These are phyloP conservation scores for Phytophthora boehmeriae DNA, from an alignment of 352 stramenopile species.

Conservation along the genomic window DNA sequence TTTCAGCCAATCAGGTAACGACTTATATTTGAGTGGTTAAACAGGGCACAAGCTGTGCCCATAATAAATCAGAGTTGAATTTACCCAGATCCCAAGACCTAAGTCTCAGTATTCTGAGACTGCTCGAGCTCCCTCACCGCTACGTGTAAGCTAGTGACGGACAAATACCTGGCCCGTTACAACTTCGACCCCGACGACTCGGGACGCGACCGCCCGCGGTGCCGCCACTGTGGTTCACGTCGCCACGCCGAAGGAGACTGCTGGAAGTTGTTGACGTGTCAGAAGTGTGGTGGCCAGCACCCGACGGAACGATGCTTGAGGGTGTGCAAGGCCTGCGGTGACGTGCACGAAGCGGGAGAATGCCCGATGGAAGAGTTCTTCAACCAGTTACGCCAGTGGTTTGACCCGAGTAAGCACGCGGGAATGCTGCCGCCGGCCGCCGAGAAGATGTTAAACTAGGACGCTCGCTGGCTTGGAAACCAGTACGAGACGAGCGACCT, in stretches of 20 bases:
- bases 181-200: not conserved
- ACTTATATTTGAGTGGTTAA: no score
- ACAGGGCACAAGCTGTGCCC: no score
- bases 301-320: conserved; percentile 17
- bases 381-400: conserved; percentile 16
- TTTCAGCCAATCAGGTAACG: no score
- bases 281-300: conserved; percentile 9
- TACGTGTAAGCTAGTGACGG: no score
- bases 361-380: conserved; percentile 20
- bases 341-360: conserved; percentile 9
- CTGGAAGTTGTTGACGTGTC: conserved; percentile 17
- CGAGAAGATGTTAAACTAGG: conserved; percentile 27
- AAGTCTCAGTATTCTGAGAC: no score
- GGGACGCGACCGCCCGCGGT: conserved; percentile 5
- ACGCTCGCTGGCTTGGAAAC: conserved; percentile 20
- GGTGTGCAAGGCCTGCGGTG: conserved; percentile 8
- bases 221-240: conserved; percentile 5
- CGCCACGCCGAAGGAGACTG: conserved; percentile 13
- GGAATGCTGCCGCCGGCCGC: conserved; percentile 6
- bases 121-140: no score
- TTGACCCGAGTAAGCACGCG: conserved; percentile 6
- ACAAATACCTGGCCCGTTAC: no score
- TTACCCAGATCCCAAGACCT: no score
- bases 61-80: no score
- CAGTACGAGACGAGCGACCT: conserved; percentile 19